These are phyloP conservation scores for Umbilicus rupestris DNA, from an alignment of 164 flowering plant species.

Conservation along the genomic window DNA sequence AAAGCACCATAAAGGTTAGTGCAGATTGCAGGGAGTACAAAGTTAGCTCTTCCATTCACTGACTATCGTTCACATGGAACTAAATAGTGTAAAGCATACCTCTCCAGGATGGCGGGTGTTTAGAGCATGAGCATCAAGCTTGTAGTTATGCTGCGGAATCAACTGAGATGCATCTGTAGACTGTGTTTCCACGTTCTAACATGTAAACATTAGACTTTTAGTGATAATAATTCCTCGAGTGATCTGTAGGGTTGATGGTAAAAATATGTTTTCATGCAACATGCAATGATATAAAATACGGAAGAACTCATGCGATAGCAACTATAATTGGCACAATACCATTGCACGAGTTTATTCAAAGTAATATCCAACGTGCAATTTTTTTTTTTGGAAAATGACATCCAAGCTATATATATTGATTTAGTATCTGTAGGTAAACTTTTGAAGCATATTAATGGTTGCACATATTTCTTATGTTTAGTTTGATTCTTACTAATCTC, in stretches of 20 bases:
- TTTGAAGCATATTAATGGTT: not conserved
- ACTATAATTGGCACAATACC: not conserved
- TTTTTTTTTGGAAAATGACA: too few species aligned
- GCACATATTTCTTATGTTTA: not conserved
- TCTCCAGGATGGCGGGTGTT: conserved; percentile 89
- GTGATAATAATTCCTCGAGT: not conserved
- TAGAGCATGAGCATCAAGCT: conserved; percentile 87
- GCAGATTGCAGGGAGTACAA: not conserved
- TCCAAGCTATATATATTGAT: too few species aligned
- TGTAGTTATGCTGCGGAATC: conserved; percentile 94
- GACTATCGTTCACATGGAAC: not conserved
- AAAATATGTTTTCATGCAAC: not conserved
- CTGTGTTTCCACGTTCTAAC: conserved; percentile 54
- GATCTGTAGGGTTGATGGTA: not conserved
- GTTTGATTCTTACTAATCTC: not conserved
- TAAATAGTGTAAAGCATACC: conserved; percentile 33
- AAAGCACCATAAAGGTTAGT: not conserved
- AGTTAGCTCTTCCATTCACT: not conserved
- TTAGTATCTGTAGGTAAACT: too few species aligned
- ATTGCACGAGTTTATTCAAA: not conserved
- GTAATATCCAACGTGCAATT: too few species aligned
- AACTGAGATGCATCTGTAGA: conserved; percentile 74
- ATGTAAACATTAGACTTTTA: conserved; percentile 5
- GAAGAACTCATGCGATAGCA: not conserved
- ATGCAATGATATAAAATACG: not conserved